Percentiles rank a stretch among this genome's conserved stretches.
phyloP scores from a whole-genome alignment of 768 basidiomycete genomes.

The Rhodotorula graminis region DNA sequence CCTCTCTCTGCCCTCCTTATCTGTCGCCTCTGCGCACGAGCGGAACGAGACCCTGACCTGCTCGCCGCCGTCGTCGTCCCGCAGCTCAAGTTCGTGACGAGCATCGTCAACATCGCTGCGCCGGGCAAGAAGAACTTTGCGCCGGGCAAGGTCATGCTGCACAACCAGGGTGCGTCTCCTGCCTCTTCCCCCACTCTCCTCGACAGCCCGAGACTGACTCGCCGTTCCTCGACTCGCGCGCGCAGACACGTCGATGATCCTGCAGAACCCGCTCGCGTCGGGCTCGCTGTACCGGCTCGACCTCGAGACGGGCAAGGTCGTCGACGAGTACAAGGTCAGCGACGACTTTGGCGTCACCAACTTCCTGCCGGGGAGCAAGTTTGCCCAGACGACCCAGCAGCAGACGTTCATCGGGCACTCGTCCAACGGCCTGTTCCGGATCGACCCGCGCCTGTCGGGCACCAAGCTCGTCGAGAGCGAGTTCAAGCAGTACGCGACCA shows the following conservation, averaged over 20 bases:
- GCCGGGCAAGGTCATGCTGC: constrained; percentile 60
- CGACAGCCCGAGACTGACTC: background rate
- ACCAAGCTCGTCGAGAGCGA: constrained; percentile 89
- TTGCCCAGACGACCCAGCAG: constrained; percentile 83
- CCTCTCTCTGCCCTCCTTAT: background rate
- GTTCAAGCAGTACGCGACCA: constrained; percentile 90
- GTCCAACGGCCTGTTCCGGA: constrained; percentile 91
- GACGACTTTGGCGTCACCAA: constrained; percentile 79
- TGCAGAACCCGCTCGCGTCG: constrained; percentile 76
- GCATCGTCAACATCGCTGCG: constrained; percentile 69
- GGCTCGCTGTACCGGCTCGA: constrained; percentile 85
- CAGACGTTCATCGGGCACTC: constrained; percentile 91
- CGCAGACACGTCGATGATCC: constrained; percentile 83
- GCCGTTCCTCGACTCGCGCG: constrained; percentile 15
- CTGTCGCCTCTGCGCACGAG: no score
- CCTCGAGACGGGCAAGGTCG: constrained; percentile 84
- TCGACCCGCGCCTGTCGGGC: constrained; percentile 90
- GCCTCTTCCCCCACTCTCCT: background rate
- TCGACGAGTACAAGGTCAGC: constrained; percentile 98
- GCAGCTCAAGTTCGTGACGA: constrained; percentile 75
- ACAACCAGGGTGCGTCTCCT: constrained; percentile 39
- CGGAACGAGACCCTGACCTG: no score
- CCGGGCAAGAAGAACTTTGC: constrained; percentile 70
- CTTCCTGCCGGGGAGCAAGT: constrained; percentile 88
- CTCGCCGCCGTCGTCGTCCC: constrained; percentile 41